These are phyloP conservation scores for Penicillium steckii DNA, from an alignment of 495 filamentous ascomycete genomes.

Conservation along the genomic window DNA sequence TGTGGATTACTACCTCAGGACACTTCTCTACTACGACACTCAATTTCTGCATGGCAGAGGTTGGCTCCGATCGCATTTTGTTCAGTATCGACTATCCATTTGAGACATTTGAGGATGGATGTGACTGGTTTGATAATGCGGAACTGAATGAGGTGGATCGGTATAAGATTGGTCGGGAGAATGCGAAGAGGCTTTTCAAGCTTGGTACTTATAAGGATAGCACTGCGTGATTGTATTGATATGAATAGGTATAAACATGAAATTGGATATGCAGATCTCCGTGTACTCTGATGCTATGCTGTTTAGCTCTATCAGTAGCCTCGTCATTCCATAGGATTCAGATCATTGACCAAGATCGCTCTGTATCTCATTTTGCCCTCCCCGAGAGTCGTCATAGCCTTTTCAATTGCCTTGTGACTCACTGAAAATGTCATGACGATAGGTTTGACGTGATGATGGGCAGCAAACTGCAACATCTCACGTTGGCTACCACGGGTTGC, in stretches of 20 bases:
- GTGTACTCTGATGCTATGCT: too few relatives aligned
- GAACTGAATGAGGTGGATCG: slow-evolving; percentile 44
- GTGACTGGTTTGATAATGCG: slow-evolving; percentile 53
- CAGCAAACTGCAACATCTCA: too few relatives aligned
- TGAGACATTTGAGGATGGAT: slow-evolving; percentile 52
- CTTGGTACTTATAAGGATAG: slow-evolving; percentile 44
- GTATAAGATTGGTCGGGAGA: slow-evolving; percentile 50
- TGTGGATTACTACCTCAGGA: slow-evolving; percentile 65
- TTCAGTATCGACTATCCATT: slow-evolving; percentile 55
- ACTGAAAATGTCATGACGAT: too few relatives aligned
- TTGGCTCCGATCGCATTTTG: slow-evolving; percentile 43
- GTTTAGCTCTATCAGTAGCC: too few relatives aligned
- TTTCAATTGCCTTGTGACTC: too few relatives aligned
- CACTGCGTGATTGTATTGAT: slow-evolving; percentile 19
- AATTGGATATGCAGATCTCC: too few relatives aligned
- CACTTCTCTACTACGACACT: slow-evolving; percentile 58
- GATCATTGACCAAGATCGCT: background rate
- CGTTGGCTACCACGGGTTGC: too few relatives aligned
- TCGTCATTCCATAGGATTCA: too few relatives aligned
- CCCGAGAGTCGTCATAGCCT: background rate
- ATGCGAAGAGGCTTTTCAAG: slow-evolving; percentile 54
- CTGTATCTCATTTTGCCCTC: background rate
- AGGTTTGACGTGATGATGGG: too few relatives aligned
- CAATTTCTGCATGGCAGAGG: slow-evolving; percentile 46
- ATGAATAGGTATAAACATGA: background rate